These are phyloP conservation scores for Cnidoscolus chayamansa DNA, from an alignment of 441 rosid genomes.

Conservation along the genomic window DNA sequence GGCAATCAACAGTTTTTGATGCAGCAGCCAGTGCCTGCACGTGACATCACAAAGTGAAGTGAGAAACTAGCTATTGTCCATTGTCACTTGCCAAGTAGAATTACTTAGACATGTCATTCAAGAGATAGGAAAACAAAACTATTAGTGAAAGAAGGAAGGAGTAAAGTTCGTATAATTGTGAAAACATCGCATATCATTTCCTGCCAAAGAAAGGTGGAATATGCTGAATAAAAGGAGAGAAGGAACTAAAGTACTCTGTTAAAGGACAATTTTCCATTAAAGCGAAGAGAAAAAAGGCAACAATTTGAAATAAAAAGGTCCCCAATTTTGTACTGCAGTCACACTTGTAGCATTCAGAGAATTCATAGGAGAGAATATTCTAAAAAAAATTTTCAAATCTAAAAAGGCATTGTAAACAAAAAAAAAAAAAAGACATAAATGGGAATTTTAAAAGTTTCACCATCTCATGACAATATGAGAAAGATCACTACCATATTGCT, in stretches of 20 bases:
- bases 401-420: not conserved
- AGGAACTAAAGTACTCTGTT: not conserved
- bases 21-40: conserved; percentile 97
- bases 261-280: not conserved
- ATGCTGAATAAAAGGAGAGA: not conserved
- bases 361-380: not conserved
- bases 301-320: not conserved
- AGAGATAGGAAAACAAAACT: not conserved
- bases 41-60: conserved; percentile 21
- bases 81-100: not conserved
- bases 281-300: not conserved
- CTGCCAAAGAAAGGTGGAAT: not conserved
- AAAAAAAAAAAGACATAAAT: not conserved
- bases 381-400: not conserved
- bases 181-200: not conserved
- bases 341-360: not conserved
- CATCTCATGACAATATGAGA: not conserved
- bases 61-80: conserved; percentile 10
- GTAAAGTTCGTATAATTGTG: not conserved
- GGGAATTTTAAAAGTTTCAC: not conserved
- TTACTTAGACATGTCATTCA: not conserved
- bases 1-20: conserved; percentile 91
- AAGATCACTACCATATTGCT: not conserved
- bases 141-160: not conserved
- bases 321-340: no score